Base-by-base conservation (phyloP, 331 rosid genomes). In the Acacia concinna region DNA sequence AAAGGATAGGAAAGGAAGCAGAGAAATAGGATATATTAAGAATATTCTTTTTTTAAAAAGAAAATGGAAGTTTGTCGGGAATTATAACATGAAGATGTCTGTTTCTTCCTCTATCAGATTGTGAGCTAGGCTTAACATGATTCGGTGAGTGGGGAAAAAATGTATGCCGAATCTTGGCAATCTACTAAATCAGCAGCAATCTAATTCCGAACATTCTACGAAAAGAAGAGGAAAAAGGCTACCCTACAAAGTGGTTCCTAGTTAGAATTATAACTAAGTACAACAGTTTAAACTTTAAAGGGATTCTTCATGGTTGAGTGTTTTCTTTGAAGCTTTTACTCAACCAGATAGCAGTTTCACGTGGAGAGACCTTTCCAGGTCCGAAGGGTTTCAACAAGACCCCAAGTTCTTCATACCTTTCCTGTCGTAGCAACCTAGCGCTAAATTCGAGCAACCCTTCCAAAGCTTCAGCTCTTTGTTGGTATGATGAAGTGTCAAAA, bases 261-360 rank as follows among this genome's bases (percentile, higher is more conserved):
- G 74, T 70, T 75, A 72, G 52, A 83, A 80, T 52, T 79, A 84
- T 44, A 78, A 66, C 54, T 85, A 54, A n/a, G 44, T 81, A 66
- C 88, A 77, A 5, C 82, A 60, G 76, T 75, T 85, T 74, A 86
- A 27, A 60, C 78, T 75, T 86, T 67, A 85, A 27, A 35, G 49
- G 76, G 57, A 38, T 75, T 80, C 91, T 63, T 90, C 97, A 49
- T 68, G 92, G 83, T 86, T 90, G 76, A 73, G 90, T 81, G 70
- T 90, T 95, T 79, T 88, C 89, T 84, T 96, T 96, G 83, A 93
- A 86, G 91, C 99, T 96, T 86, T 96, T 96, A 37, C 94, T 88
- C 89, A 96, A 88, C 99, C 99, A 96, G 74, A 96, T 96, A 31
- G 99, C 99, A 78, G 99, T 96, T 91, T 96, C 99, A 77, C 99